A percentile compares a stretch with the other conserved stretches of the same genome.
These are phyloP conservation scores for Calonectria honghensis DNA, from an alignment of 2,329 filamentous ascomycete genomes.

Conservation along the genomic window DNA sequence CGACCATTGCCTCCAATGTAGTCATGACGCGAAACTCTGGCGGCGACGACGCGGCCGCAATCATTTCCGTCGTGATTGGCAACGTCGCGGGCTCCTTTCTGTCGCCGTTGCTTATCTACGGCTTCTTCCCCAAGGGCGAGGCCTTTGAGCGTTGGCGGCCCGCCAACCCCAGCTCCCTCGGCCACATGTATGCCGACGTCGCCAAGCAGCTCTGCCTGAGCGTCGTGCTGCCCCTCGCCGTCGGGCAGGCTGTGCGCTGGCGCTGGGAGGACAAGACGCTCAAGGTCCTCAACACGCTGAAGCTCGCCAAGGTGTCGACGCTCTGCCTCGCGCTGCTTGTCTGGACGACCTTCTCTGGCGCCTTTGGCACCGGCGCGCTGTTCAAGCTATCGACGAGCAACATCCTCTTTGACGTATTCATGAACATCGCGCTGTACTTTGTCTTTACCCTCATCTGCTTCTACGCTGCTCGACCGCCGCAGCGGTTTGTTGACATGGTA, in stretches of 20 bases:
- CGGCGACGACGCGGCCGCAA: slow-evolving; percentile 79
- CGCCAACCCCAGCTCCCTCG: slow-evolving; percentile 71
- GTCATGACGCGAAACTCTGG: slow-evolving; percentile 83
- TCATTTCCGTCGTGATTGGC: slow-evolving; percentile 82
- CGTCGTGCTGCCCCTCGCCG: slow-evolving; percentile 77
- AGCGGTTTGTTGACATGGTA: slow-evolving; percentile 45
- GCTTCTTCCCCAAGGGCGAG: slow-evolving; percentile 71
- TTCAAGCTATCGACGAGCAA: slow-evolving; percentile 74
- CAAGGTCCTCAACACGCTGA: slow-evolving; percentile 72
- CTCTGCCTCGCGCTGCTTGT: slow-evolving; percentile 69
- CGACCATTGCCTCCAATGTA: slow-evolving; percentile 83
- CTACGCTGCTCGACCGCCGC: slow-evolving; percentile 67
- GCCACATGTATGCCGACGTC: slow-evolving; percentile 78
- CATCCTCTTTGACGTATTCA: slow-evolving; percentile 79
- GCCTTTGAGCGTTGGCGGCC: slow-evolving; percentile 76
- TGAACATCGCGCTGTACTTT: slow-evolving; percentile 78
- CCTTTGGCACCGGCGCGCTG: slow-evolving; percentile 79
- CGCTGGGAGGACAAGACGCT: slow-evolving; percentile 70
- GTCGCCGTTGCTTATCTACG: slow-evolving; percentile 78
- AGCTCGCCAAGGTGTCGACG: slow-evolving; percentile 69
- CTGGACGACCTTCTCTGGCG: slow-evolving; percentile 80
- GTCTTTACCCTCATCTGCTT: slow-evolving; percentile 79
- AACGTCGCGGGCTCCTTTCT: slow-evolving; percentile 82
- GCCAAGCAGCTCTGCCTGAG: slow-evolving; percentile 81
- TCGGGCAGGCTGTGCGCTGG: slow-evolving; percentile 77